Base-by-base conservation (phyloP, 768 basidiomycete genomes). In the Lactifluus volemus region DNA sequence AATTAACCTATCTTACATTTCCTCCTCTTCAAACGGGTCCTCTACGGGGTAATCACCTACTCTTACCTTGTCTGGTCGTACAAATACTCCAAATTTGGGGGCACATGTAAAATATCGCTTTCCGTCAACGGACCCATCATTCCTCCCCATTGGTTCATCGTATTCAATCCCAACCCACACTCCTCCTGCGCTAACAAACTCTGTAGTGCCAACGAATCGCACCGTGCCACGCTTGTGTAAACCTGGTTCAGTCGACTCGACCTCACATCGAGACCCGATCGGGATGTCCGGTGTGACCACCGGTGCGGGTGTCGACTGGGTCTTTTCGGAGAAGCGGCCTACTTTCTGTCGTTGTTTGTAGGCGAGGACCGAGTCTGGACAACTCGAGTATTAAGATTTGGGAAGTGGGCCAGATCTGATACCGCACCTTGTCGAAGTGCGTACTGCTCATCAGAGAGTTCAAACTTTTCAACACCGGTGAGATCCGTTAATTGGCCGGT, bases 71-170 rank as follows among this genome's bases (percentile, higher is more conserved):
- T 94, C 90, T 2, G 91, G 84, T 49, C 88, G 82, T 17, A 95
- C 89, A 71, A 98, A 97, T 2, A 86, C 84, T 0, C 94, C 96
- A 58, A 88, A 84, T 50, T 84, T 86, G 9, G 83, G 82, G 49
- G 73, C 75, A 70, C 92, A 93, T 9, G 81, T 77, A 70, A 98
- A 98, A 70, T 97, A 98, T n/a, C 78, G 76, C 63, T 85, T 83
- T 1, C 90, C 92, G 68, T 92, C 81, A 3, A 96, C 88, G 0
- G 94, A 96, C 65, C 96, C 96, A 71, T 98, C 89, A 63, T 95
- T 94, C 76, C 95, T 98, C 11, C 96, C 96, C 25, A 92, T 79
- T 3, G 96, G 95, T 68, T 98, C 96, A 69, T 98, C 96, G 69
- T 94, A 91, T 71, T 96, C 92, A 19, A 98, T 78, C 0, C 96